Conservation (phyloP, 306 rosid species). For the Gynostemma pentaphyllum region DNA sequence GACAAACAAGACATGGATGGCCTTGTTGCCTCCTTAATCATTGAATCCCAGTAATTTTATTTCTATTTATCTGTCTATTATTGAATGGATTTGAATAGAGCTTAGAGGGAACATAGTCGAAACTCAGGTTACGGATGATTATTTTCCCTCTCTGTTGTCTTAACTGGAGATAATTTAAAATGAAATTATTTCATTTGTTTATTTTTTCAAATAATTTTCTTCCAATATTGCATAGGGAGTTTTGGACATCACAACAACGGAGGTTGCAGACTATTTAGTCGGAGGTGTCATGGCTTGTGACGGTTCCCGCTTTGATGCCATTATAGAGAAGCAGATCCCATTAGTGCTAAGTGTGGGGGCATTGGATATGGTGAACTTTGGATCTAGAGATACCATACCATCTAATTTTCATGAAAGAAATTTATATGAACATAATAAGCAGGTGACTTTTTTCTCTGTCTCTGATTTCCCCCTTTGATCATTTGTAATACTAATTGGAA, state of each 20-base stretch:
- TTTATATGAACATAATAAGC: slow-evolving; percentile 67
- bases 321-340: slow-evolving; percentile 57
- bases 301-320: slow-evolving; percentile 62
- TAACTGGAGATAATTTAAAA: not conserved
- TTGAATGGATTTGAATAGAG: not conserved
- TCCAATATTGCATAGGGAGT: slow-evolving; percentile 45
- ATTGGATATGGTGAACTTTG: slow-evolving; percentile 87
- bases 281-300: slow-evolving; percentile 94
- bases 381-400: slow-evolving; percentile 69
- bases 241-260: slow-evolving; percentile 80
- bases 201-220: not conserved
- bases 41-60: not conserved
- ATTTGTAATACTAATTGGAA: too few species aligned
- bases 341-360: slow-evolving; percentile 79
- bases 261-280: slow-evolving; percentile 72
- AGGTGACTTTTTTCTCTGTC: slow-evolving; percentile 41
- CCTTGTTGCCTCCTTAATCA: not conserved
- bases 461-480: slow-evolving; percentile 4
- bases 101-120: not conserved
- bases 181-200: not conserved
- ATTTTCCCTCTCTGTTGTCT: not conserved
- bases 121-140: not conserved
- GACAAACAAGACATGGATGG: not conserved
- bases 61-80: not conserved
- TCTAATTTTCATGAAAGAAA: slow-evolving; percentile 47